These are phyloP conservation scores for Aspergillus sparsus DNA, from an alignment of 495 filamentous ascomycete genomes.

Conservation along the genomic window DNA sequence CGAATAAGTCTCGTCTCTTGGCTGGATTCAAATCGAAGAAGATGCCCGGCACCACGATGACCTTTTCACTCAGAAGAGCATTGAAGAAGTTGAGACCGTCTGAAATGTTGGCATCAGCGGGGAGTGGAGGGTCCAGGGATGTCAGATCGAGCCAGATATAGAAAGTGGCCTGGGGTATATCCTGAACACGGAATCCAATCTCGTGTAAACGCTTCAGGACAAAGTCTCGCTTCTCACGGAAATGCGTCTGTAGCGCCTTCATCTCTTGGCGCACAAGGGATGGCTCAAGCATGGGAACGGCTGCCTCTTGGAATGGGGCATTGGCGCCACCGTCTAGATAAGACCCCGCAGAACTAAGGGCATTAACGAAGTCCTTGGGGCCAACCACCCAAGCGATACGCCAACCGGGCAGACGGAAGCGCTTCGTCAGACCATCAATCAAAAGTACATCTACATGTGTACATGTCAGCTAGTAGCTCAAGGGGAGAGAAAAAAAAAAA, in stretches of 20 bases:
- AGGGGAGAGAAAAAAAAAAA: conserved; percentile 27
- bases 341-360: conserved; percentile 86
- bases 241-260: conserved; percentile 83
- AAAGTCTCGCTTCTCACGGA: conserved; percentile 88
- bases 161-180: conserved; percentile 86
- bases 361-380: conserved; percentile 94
- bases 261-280: conserved; percentile 79
- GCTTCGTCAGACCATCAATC: conserved; percentile 95
- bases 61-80: conserved; percentile 85
- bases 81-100: conserved; percentile 97
- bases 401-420: conserved; percentile 95
- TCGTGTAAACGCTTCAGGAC: conserved; percentile 71
- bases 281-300: conserved; percentile 88
- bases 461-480: conserved; percentile 38
- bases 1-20: conserved; percentile 87
- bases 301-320: conserved; percentile 93
- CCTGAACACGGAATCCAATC: conserved; percentile 82
- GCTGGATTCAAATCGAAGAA: conserved; percentile 82
- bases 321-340: conserved; percentile 97
- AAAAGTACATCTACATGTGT: conserved; percentile 70
- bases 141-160: conserved; percentile 82
- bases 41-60: conserved; percentile 94
- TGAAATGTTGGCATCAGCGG: conserved; percentile 62
- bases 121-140: conserved; percentile 43
- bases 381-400: conserved; percentile 95